Evolutionary conservation across 805 yeast genomes (phyloP), one percentile per base, ranked within the genome.

Genomic region (Starmera dryadoides): DNA sequence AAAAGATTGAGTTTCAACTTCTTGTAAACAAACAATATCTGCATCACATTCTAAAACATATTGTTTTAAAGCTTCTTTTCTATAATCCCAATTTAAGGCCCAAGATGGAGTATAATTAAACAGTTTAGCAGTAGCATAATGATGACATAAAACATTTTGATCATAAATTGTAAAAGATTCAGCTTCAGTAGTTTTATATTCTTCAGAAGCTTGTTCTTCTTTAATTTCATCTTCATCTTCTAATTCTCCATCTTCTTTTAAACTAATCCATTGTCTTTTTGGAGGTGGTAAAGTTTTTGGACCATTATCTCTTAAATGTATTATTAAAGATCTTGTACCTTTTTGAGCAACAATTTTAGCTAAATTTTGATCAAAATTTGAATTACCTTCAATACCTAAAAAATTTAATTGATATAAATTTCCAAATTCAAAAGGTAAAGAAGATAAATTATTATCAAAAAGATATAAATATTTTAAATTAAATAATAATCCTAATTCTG

Each of bases 21-120:
- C 99, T 68, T 93, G 98, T 62, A 93, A 67, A 68, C 98, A 89
- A 18, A 93, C 61, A 29, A 93, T 69, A 59, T 93, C 97, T 20
- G 89, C 73, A 40, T 75, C 71, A 47, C 68, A 73, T 11, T 70
- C 67, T 33, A 79, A 53, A 14, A 93, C 71, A 59, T 93, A 95
- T 45, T 82, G 77, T 41, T 79, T 77, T 46, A 93, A 70, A 31
- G 77, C 68, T 44, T 84, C 81, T 54, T 83, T 77, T 62, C 99
- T 82, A 62, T 81, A 88, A 11, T 84, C 84, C 98, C 98, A 91
- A 38, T 79, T 77, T 45, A 93, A 72, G 3, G 98, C 99, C 98
- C 98, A 93, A 2, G 95, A 78, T 18, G 98, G 98, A 1, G 98
- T 88, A 58, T 86, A 91, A 53, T 85, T 91, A 62, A 86, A 93